Base-by-base conservation (phyloP, 1,284 basidiomycete genomes). In the Cryptococcus hybrid region DNA sequence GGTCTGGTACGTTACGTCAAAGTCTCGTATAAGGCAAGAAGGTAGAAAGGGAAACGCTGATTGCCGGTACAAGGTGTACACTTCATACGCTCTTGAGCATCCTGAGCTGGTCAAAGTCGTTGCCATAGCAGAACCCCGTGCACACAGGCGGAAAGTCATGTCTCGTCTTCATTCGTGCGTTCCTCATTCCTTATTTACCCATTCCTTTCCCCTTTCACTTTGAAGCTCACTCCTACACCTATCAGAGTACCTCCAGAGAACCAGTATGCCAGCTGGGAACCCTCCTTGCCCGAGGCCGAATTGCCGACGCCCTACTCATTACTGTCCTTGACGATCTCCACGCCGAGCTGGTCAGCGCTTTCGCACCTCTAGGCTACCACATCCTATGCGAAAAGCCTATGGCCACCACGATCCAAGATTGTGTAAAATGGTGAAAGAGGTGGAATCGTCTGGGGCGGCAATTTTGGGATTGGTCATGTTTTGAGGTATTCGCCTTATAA, bases 311-410 rank as follows among this genome's bases (percentile, higher is more conserved):
- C 0, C 84, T 92, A 11, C 69, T 91, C 54, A 82, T 93, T 60
- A 81, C 87, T 3, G 87, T 90, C 0, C 53, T 75, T 30, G 90
- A 92, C 68, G 78, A 83, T 46, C 82, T 90, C 82, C 90, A 92
- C 69, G 80, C 83, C 38, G 85, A 88, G 61, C 85, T 90, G 9
- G 84, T 86, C 0, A 68, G 83, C 6, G 88, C 86, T 0, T 92
- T 91, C 74, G 85, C 86, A 1, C 82, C 81, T 54, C 88, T 89
- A 68, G 89, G 89, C 1, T 92, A 92, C 71, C 85, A 91, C 69
- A 88, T 93, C 56, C 81, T 93, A 35, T 91, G 90, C 72, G 90
- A 93, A 81, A 93, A 92, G 73, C 90, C 90, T 0, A 90, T 93
- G 88, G 88, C 89, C 1, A 91, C 88, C 2, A 83, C 73, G 54